Percentiles rank a stretch among this genome's conserved stretches.
These are phyloP conservation scores for Takakia lepidozioides DNA, from an alignment of 225 moss, liverwort and hornwort genomes.

Conservation along the genomic window DNA sequence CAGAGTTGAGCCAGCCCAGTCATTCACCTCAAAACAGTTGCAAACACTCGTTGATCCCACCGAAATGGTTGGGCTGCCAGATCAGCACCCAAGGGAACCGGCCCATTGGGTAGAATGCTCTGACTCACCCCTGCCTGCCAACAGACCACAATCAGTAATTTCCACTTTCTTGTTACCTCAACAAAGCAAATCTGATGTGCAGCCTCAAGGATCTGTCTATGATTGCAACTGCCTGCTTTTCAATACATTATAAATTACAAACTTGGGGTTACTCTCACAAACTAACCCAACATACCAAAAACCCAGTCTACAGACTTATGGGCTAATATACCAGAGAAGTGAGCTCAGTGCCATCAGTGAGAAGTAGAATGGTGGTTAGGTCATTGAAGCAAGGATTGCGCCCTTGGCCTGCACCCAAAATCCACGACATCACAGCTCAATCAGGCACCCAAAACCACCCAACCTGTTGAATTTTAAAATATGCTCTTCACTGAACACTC, in stretches of 20 bases:
- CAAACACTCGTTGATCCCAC: slow-evolving; percentile 99
- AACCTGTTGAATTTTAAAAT: no score
- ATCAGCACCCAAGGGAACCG: slow-evolving; percentile 66
- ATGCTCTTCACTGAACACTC: no score
- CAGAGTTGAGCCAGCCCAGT: no score
- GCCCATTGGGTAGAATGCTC: slow-evolving; percentile 59
- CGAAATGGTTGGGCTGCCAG: slow-evolving; percentile 66
- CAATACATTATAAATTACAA: no score
- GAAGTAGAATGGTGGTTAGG: slow-evolving; percentile 89
- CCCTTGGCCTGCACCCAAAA: slow-evolving; percentile 75
- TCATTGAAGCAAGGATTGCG: slow-evolving; percentile 88
- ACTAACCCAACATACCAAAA: no score
- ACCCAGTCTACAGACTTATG: not conserved
- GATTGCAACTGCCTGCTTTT: no score
- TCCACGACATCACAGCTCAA: no score
- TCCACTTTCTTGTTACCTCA: no score
- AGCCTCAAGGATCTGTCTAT: no score
- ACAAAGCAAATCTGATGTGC: no score
- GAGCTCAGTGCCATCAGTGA: slow-evolving; percentile 97
- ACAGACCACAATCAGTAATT: not conserved
- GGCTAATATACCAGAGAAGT: slow-evolving; percentile 81
- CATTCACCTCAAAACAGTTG: slow-evolving; percentile 83
- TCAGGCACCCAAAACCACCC: no score
- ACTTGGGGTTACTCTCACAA: no score
- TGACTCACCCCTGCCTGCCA: slow-evolving; percentile 83